phyloP scores from a whole-genome alignment of 495 filamentous ascomycete genomes.

The Neurospora sp. region DNA sequence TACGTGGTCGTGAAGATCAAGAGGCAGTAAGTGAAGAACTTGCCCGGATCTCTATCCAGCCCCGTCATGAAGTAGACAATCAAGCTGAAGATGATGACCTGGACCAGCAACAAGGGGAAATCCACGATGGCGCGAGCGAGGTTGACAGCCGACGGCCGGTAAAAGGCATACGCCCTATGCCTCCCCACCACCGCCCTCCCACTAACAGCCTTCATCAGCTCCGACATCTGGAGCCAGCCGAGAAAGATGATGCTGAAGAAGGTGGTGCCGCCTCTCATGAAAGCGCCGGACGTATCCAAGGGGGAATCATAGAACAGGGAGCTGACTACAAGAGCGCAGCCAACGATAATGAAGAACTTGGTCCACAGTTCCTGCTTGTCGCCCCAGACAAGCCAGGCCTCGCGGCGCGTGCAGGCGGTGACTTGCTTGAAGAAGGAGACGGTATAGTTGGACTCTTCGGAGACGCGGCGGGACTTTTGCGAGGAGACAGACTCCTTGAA shows the following conservation, averaged over 20 bases:
- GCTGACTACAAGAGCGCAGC: slow-evolving; percentile 68
- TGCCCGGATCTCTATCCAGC: slow-evolving; percentile 57
- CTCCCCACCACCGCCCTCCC: slow-evolving; percentile 68
- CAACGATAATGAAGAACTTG: slow-evolving; percentile 45
- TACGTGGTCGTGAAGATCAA: slow-evolving; percentile 54
- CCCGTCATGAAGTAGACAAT: slow-evolving; percentile 72
- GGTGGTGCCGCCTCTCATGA: slow-evolving; percentile 43
- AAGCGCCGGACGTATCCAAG: slow-evolving; percentile 41
- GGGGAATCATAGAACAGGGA: slow-evolving; percentile 67
- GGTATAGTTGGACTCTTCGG: slow-evolving; percentile 43
- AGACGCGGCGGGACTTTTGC: slow-evolving; percentile 24
- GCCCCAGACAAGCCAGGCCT: slow-evolving; percentile 50
- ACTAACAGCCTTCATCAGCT: slow-evolving; percentile 61
- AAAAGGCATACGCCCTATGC: slow-evolving; percentile 78
- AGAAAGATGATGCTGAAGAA: slow-evolving; percentile 81
- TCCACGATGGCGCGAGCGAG: slow-evolving; percentile 71
- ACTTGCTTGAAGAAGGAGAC: slow-evolving; percentile 50
- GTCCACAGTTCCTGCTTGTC: slow-evolving; percentile 51
- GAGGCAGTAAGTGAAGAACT: slow-evolving; percentile 74
- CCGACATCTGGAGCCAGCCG: slow-evolving; percentile 64
- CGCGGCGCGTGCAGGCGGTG: slow-evolving; percentile 42
- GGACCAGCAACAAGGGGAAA: slow-evolving; percentile 57
- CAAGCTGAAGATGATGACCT: slow-evolving; percentile 62
- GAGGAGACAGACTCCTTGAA: slow-evolving; percentile 42
- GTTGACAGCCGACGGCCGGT: slow-evolving; percentile 69